Base-by-base conservation (phyloP, 805 yeast genomes). In the Danielia oregonensis region DNA sequence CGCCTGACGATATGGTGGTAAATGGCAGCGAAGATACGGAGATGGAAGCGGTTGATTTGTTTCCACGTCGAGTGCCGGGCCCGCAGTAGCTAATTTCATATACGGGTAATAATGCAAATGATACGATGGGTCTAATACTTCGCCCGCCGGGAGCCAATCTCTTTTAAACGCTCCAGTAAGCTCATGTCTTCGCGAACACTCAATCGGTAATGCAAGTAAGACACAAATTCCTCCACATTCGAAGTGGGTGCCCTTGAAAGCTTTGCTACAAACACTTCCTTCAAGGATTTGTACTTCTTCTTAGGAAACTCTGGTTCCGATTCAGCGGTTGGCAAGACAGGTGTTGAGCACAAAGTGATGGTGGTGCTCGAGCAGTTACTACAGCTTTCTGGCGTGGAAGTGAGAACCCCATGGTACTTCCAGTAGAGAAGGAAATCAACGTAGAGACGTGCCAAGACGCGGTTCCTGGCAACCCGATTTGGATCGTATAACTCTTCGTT, bases 21-120 rank as follows among this genome's bases (percentile, higher is more conserved):
- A 50, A 43, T 5, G 35, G 44, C 5, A 40, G 40, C 11, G 63
- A 57, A 24, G 68, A 67, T 31, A 46, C 48, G 17, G 64, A 59
- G 23, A 59, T 59, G 62, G 67, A 61, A 30, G 43, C 45, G 10
- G 47, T 46, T 6, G 48, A 43, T 28, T 39, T 56, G 36, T 54
- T 54, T 30, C 58, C 59, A n/a, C 40, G 52, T 19, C 38, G 40
- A 3, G 26, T 29, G 12, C 14, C 7, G 14, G 26, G 14, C 26
- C 26, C 12, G n/a, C 7, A n/a, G n/a, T n/a, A n/a, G n/a, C n/a
- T n/a, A n/a, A n/a, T n/a, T n/a, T n/a, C n/a, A n/a, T n/a, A n/a
- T n/a, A n/a, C 24, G 24, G 24, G 24, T 11, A 17, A 17, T 29
- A 29, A 29, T 29, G 16, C 24, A 29, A 14, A 17, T 29, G 32